These are phyloP conservation scores for Polyporus tsugae DNA, from an alignment of 1,284 basidiomycete species.

Conservation along the genomic window DNA sequence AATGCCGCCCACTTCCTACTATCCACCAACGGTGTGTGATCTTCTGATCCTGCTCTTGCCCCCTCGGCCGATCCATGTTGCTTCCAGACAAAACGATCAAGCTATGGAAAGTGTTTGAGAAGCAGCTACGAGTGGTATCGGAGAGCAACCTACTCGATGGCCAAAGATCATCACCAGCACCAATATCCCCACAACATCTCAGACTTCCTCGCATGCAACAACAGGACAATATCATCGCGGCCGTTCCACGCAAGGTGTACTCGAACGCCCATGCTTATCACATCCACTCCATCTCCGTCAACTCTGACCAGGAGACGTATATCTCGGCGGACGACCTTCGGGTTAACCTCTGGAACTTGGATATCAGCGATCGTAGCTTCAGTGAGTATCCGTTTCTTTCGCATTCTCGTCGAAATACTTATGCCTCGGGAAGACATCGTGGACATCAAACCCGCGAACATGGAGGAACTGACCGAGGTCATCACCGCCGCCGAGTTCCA, in stretches of 20 bases:
- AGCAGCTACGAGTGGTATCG: slow-evolving; percentile 94
- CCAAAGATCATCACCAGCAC: slow-evolving; percentile 70
- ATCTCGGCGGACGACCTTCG: slow-evolving; percentile 97
- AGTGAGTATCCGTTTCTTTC: slow-evolving; percentile 66
- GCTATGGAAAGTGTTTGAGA: slow-evolving; percentile 99
- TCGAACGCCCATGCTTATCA: slow-evolving; percentile 99
- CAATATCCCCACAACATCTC: slow-evolving; percentile 64
- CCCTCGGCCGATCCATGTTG: slow-evolving; percentile 1
- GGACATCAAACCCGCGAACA: slow-evolving; percentile 99
- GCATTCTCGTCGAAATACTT: not conserved
- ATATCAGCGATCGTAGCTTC: slow-evolving; percentile 99
- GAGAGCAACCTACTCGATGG: slow-evolving; percentile 96
- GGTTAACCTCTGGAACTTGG: slow-evolving; percentile 98
- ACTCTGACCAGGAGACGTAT: slow-evolving; percentile 99
- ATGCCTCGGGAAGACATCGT: slow-evolving; percentile 84
- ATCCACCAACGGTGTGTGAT: slow-evolving; percentile 88
- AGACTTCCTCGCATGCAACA: slow-evolving; percentile 89
- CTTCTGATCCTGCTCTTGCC: not conserved
- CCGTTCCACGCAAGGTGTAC: slow-evolving; percentile 98
- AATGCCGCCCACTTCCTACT: slow-evolving; percentile 97
- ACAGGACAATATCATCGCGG: slow-evolving; percentile 98
- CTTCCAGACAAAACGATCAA: slow-evolving; percentile 98
- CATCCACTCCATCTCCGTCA: slow-evolving; percentile 99
- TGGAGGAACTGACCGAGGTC: slow-evolving; percentile 99
- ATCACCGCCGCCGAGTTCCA: slow-evolving; percentile 99